Base-by-base conservation (phyloP, 305 asterid species). In the Caryopteris hybrid region DNA sequence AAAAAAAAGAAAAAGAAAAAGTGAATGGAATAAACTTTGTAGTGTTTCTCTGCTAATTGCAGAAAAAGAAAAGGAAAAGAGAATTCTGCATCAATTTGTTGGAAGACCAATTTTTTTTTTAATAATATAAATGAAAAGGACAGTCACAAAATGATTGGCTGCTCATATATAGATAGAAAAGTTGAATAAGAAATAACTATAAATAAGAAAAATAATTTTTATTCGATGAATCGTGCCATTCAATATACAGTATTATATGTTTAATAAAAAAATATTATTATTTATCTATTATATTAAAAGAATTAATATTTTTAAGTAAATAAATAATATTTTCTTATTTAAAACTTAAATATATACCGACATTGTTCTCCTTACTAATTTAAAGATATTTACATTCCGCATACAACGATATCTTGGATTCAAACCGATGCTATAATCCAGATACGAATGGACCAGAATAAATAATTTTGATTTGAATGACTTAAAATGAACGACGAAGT, bases 11-110 rank as follows among this genome's bases (percentile, higher is more conserved):
- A 60, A 34, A 42, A 36, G 74, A 27, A 60, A 69, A 69, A 43
- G 74, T 38, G 68, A 69, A 48, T 60, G 20, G 67, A 57, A 57
- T 69, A 69, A 69, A 69, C 42, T 46, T 69, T 31, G 14, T 4
- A 36, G n/a, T 47, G 69, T 17, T 20, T 50, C 34, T 27, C 6
- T 25, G 31, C 23, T 21, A 41, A 23, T 14, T 31, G 14, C 2
- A 12, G 6, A 23, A 31, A 20, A 20, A 33, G 11, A 18, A 20
- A 48, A 20, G 10, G 31, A 1, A 34, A 13, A 48, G 27, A 48
- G 5, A 50, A 34, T 10, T 33, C 31, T 60, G 21, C 52, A 39
- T 22, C n/a, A 12, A 12, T 34, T 33, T 57, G 5, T 33, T n/a
- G n/a, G n/a, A n/a, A n/a, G n/a, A n/a, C n/a, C n/a, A n/a, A 12